Percentiles rank a stretch among this genome's conserved stretches.
Conservation (phyloP, 116 monocot genomes). For the Dioscorea cayenensis region DNA sequence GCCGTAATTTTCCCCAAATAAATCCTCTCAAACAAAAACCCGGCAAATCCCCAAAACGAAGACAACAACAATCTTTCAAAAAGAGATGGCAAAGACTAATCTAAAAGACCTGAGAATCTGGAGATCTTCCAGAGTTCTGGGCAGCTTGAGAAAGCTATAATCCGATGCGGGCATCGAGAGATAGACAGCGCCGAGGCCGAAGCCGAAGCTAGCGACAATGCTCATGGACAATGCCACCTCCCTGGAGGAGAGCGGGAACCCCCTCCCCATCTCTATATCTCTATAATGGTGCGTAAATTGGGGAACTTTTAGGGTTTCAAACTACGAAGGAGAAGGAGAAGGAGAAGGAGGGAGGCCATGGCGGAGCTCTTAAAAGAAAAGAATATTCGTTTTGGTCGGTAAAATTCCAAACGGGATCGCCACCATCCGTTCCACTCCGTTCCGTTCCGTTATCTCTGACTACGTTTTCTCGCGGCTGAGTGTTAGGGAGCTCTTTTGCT, state of each 20-base stretch:
- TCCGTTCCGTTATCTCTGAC: too few relatives aligned
- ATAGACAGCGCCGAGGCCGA: slow-evolving; percentile 50
- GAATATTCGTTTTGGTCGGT: too few relatives aligned
- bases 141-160: slow-evolving; percentile 68
- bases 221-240: slow-evolving; percentile 34
- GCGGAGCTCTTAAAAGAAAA: too few relatives aligned
- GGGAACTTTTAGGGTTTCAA: not conserved
- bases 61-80: not conserved
- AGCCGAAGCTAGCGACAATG: slow-evolving; percentile 31
- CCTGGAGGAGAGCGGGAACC: not conserved
- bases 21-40: not conserved
- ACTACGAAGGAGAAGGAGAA: not conserved
- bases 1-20: not conserved
- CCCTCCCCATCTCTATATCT: slow-evolving; percentile 18
- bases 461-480: too few relatives aligned
- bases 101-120: slow-evolving; percentile 31
- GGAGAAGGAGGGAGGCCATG: too few relatives aligned
- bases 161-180: slow-evolving; percentile 63
- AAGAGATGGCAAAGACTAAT: not conserved
- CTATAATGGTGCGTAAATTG: not conserved
- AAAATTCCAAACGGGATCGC: too few relatives aligned
- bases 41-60: not conserved
- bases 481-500: too few relatives aligned
- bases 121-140: slow-evolving; percentile 53
- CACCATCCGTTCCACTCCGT: too few relatives aligned